These are phyloP conservation scores for Moesziomyces sp. DNA, from an alignment of 1,284 basidiomycete genomes.

Conservation along the genomic window DNA sequence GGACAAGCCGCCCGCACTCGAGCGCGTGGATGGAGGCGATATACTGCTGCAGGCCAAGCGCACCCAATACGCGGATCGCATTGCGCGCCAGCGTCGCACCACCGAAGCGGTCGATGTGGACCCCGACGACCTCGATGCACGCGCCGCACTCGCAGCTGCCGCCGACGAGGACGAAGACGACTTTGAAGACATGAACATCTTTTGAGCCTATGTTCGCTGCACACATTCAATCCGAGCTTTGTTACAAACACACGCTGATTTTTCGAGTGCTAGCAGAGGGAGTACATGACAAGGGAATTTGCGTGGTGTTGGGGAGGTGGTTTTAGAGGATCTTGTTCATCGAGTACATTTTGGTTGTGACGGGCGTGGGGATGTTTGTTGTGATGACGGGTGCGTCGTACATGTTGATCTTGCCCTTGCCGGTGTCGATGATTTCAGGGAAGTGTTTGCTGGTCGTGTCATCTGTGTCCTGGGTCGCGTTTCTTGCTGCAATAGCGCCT, in stretches of 20 bases:
- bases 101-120: constrained; percentile 23
- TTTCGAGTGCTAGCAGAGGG: too few relatives aligned
- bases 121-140: constrained; percentile 11
- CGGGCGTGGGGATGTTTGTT: constrained; percentile 52
- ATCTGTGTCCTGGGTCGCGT: constrained; percentile 1
- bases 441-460: constrained; percentile 18
- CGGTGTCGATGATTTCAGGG: constrained; percentile 53
- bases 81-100: constrained; percentile 19
- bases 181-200: constrained; percentile 28
- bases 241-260: too few relatives aligned
- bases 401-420: constrained; percentile 59
- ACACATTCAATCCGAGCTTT: not conserved
- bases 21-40: not conserved
- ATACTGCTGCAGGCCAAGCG: constrained; percentile 17
- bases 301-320: too few relatives aligned
- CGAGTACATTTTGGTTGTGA: constrained; percentile 50
- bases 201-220: constrained; percentile 4
- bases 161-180: constrained; percentile 11
- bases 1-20: not conserved
- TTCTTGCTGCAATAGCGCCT: constrained; percentile 21
- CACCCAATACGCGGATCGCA: constrained; percentile 22
- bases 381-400: constrained; percentile 58
- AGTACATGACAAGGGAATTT: not conserved
- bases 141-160: not conserved
- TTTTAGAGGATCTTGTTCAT: constrained; percentile 52